Evolutionary conservation across 2,329 filamentous ascomycete species (phyloP), one percentile per base, ranked within the genome.

Genomic region (Arthrobotrys conoides): DNA sequence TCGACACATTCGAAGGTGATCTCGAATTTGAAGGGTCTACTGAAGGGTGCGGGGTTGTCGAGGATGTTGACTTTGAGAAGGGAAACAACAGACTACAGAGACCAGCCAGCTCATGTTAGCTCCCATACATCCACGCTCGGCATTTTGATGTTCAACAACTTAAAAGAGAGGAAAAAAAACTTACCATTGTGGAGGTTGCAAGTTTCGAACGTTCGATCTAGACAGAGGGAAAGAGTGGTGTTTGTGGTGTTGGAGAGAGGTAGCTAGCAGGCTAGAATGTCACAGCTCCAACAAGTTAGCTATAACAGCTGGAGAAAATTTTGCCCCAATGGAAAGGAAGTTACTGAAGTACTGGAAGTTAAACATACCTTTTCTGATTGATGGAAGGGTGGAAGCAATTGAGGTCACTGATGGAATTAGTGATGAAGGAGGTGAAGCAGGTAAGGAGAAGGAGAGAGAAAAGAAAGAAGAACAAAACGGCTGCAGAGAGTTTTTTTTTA

Each of bases 1-100:
- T 99, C 96, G 24, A 98, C 90, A 83, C 96, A 98, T 86, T 99
- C 96, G 80, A 99, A 99, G 18, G 96, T 99, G 85, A 99, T 98
- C 86, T 99, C 95, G 82, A 99, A 97, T 85, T 96, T 91, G 85
- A 99, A 99, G 69, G 93, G 91, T 84, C 95, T 92, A 83, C 90
- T 92, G 87, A 99, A 98, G 82, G 92, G 90, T 83, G 96, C 94
- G 83, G 96, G 96, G 87, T 99, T 99, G 89, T 99, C 98, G 84
- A 94, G 88, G 82, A 99, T 93, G 86, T 96, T 93, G 83, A 99
- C 96, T 84, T 95, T 95, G 82, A 99, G 90, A 77, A 99, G 91
- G 82, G 94, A 97, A 81, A 99, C 94, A 84, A 97, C 93, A 84
- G 96, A 97, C 96, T 77, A 12, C 12, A 44, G 22, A 48, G 97